Conservation (phyloP, 1,284 basidiomycete genomes). For the Ganoderma multipileum region DNA sequence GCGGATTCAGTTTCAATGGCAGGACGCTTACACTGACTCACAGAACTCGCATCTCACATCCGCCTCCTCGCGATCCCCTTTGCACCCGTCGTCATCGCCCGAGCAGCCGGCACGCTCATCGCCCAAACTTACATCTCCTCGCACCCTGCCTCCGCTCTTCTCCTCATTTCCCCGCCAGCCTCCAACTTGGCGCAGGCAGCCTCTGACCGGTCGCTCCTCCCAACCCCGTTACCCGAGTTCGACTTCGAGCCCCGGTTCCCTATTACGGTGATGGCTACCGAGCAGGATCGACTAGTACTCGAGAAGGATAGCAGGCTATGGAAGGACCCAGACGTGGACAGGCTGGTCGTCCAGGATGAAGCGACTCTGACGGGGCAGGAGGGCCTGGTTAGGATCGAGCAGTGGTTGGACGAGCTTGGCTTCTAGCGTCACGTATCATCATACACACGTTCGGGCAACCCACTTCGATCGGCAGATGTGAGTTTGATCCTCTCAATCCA, state of each 20-base stretch:
- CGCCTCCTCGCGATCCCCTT: conserved; percentile 60
- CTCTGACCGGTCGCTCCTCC: conserved; percentile 40
- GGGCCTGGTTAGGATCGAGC: conserved; percentile 32
- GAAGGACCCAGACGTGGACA: conserved; percentile 30
- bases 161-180: conserved; percentile 64
- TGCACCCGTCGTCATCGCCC: conserved; percentile 68
- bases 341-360: conserved; percentile 26
- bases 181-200: conserved; percentile 45
- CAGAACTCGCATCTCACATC: conserved; percentile 51
- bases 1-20: too few species aligned
- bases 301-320: conserved; percentile 28
- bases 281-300: conserved; percentile 24
- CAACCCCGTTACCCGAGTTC: conserved; percentile 55
- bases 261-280: conserved; percentile 54
- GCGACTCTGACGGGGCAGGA: conserved; percentile 28
- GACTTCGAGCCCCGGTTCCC: conserved; percentile 71
- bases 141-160: conserved; percentile 63
- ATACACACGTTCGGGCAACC: neutral
- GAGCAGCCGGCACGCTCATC: conserved; percentile 57
- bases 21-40: neutral
- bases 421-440: conserved; percentile 10
- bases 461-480: neutral
- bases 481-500: neutral
- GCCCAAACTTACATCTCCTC: conserved; percentile 74
- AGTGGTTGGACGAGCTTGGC: conserved; percentile 35